phyloP scores from a whole-genome alignment of 164 flowering plant genomes.

The Umbilicus rupestris region DNA sequence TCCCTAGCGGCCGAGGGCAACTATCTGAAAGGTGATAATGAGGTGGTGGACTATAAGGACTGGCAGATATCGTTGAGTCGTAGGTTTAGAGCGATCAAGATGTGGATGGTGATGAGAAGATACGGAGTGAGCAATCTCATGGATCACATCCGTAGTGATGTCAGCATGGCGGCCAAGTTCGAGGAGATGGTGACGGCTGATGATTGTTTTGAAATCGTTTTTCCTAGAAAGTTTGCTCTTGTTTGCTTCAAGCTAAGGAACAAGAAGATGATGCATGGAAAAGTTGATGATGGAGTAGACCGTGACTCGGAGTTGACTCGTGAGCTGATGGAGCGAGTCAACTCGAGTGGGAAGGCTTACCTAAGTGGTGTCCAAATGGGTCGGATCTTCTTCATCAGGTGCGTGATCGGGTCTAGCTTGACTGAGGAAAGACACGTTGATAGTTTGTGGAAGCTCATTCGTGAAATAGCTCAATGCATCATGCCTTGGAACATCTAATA shows the following conservation, averaged over 20 bases:
- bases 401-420: constrained; percentile 12
- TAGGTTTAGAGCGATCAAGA: constrained; percentile 8
- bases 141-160: constrained; percentile 12
- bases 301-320: constrained; percentile 10
- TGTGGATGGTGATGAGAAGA: constrained; percentile 10
- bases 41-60: constrained; percentile 12
- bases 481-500: background rate
- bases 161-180: constrained; percentile 13
- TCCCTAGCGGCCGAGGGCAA: constrained; percentile 1
- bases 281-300: background rate
- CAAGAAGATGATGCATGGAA: background rate
- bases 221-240: constrained; percentile 19
- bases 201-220: constrained; percentile 17
- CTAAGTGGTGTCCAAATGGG: constrained; percentile 19
- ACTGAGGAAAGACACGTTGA: constrained; percentile 11
- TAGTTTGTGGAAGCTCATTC: constrained; percentile 11
- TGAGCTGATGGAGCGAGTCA: constrained; percentile 17
- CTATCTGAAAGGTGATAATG: background rate
- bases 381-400: constrained; percentile 11
- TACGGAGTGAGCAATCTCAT: constrained; percentile 7
- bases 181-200: constrained; percentile 9
- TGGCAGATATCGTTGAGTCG: constrained; percentile 11
- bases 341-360: constrained; percentile 19
- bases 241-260: constrained; percentile 17
- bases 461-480: constrained; percentile 7